Evolutionary conservation across 805 yeast species (phyloP), one percentile per base, ranked within the genome.

Genomic region (Candida chauliodis): DNA sequence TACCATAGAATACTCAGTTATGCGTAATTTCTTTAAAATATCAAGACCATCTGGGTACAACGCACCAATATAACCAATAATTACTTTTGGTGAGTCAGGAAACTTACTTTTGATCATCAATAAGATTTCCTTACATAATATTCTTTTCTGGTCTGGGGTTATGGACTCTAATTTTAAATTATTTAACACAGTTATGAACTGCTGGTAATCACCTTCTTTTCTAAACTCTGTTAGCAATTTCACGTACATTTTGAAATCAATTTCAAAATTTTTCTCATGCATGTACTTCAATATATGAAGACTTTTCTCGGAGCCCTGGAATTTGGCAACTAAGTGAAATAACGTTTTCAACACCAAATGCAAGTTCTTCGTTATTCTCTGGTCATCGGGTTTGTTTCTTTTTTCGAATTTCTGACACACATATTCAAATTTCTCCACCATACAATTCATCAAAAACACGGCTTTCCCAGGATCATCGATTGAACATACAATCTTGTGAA

Each of bases 351-450:
- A 46, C 4, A 68, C 52, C 2, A 50, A 42, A 35, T 55, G 62
- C 2, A 59, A 44, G 37, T 60, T 58, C 9, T 48, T 47, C 1
- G 33, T 19, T 8, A 58, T 31, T 6, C 44, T 24, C 2, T 53
- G 36, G 33, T 58, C 54, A 8, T 42, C 18, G 24, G 21, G 7
- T 14, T 41, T 45, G 2, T 19, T 20, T 14, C 43, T 11, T 13
- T 32, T 36, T 9, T 26, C 27, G 10, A 25, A 11, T 17, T 5
- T 33, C 5, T 23, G 11, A 31, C 60, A 54, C 37, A 54, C 51
- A 18, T 17, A 20, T 44, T 67, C 74, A 38, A 65, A 62, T 40
- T 67, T 68, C 4, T 57, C 37, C 11, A 67, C 63, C 30, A 67
- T 32, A n/a, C 66, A 50, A 22, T 57, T 58, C 22, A 68, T 50